Percentiles rank a stretch among this genome's conserved stretches.
Evolutionary conservation across 2,329 filamentous ascomycete species (phyloP).

Genomic region (Tothia fuscella): DNA sequence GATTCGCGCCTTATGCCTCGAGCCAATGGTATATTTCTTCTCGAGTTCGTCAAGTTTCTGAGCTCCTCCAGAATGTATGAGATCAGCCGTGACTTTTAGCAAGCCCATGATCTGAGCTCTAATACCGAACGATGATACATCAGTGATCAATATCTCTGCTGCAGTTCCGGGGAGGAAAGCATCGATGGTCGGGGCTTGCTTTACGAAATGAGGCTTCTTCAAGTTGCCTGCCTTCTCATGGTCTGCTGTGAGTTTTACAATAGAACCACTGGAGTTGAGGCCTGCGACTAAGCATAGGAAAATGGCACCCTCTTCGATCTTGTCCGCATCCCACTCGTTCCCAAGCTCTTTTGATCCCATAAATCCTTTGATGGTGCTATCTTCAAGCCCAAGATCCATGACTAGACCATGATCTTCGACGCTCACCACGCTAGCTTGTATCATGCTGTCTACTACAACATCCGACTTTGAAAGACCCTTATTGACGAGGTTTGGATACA

Average conservation of each 20-base stretch:
- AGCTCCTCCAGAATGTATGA: constrained; percentile 74
- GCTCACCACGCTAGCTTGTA: constrained; percentile 81
- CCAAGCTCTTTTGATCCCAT: constrained; percentile 75
- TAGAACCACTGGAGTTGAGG: constrained; percentile 64
- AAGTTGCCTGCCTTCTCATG: constrained; percentile 55
- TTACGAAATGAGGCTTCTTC: constrained; percentile 53
- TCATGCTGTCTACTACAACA: constrained; percentile 59
- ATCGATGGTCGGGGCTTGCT: constrained; percentile 74
- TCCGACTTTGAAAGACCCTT: constrained; percentile 59
- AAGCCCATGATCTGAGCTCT: constrained; percentile 85
- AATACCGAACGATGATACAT: constrained; percentile 63
- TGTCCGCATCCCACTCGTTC: constrained; percentile 48
- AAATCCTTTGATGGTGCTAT: constrained; percentile 60
- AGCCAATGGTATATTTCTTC: constrained; percentile 69
- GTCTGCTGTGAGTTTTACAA: constrained; percentile 74
- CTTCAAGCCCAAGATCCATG: constrained; percentile 76
- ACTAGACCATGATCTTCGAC: constrained; percentile 93
- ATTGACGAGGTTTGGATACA: constrained; percentile 71
- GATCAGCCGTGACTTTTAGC: constrained; percentile 79
- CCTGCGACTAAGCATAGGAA: constrained; percentile 72
- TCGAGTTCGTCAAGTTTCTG: constrained; percentile 57
- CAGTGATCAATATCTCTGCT: constrained; percentile 71
- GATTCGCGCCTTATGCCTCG: constrained; percentile 74
- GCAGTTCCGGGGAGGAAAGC: constrained; percentile 85
- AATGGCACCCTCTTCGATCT: constrained; percentile 70